Evolutionary conservation across 2,329 filamentous ascomycete species (phyloP).

Genomic region (Ceratocystis ficicola): DNA sequence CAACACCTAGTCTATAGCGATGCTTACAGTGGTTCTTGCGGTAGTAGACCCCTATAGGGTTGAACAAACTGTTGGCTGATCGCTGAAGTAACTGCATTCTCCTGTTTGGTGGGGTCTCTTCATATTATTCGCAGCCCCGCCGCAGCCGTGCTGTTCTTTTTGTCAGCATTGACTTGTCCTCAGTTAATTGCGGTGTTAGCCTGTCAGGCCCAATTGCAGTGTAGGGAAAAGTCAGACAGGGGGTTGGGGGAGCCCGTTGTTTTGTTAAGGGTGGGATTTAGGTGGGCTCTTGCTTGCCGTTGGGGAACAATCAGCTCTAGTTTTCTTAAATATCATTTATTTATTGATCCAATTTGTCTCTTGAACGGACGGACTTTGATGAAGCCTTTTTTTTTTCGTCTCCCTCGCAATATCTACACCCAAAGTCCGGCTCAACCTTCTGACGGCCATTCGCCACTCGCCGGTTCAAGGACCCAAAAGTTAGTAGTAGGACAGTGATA

Average conservation of each 20-base stretch:
- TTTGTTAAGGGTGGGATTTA: constrained; percentile 17
- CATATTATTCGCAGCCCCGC: not conserved
- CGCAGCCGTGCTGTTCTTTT: not conserved
- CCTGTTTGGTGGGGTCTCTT: not conserved
- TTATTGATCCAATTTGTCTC: not conserved
- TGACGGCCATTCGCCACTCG: not conserved
- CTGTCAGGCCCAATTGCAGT: not conserved
- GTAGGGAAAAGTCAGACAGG: constrained; percentile 4
- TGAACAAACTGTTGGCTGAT: not conserved
- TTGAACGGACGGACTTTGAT: not conserved
- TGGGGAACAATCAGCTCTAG: constrained; percentile 17
- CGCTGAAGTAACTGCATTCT: not conserved
- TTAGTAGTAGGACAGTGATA: not conserved
- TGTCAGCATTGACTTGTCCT: not conserved
- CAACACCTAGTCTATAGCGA: not conserved
- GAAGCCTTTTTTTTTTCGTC: not conserved
- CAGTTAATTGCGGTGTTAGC: not conserved
- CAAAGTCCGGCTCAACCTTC: not conserved
- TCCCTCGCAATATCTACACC: not conserved
- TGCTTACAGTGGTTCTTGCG: not conserved
- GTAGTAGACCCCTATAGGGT: too few relatives aligned
- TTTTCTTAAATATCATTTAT: not conserved
- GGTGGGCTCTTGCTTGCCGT: constrained; percentile 17
- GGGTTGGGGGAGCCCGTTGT: constrained; percentile 17
- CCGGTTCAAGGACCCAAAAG: not conserved